phyloP scores from a whole-genome alignment of 306 rosid species.

The Acacia crassicarpa region DNA sequence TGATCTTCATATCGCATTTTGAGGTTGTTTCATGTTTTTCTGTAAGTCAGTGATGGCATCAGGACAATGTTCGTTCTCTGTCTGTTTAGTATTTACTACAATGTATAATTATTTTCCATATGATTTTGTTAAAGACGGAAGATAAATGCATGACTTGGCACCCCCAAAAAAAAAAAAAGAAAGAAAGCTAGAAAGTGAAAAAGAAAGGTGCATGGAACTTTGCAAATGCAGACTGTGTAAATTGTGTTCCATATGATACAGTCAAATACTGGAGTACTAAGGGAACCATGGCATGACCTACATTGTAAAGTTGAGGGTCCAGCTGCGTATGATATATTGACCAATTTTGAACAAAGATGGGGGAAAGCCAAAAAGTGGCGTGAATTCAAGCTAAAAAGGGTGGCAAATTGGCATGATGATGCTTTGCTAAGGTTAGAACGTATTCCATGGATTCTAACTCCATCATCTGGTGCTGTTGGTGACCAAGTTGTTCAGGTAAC shows the following conservation, averaged over 20 bases:
- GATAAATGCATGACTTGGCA: slow-evolving; percentile 6
- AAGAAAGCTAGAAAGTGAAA: neutral
- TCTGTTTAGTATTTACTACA: neutral
- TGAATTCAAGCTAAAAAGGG: slow-evolving; percentile 59
- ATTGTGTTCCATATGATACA: slow-evolving; percentile 34
- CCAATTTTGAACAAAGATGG: slow-evolving; percentile 78
- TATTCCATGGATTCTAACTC: slow-evolving; percentile 63
- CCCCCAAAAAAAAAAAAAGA: no score
- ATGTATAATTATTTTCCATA: neutral
- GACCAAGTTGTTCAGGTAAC: slow-evolving; percentile 44
- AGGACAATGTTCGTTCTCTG: neutral
- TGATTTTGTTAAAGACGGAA: neutral
- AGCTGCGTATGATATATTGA: slow-evolving; percentile 76
- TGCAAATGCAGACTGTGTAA: slow-evolving; percentile 7
- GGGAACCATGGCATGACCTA: slow-evolving; percentile 66
- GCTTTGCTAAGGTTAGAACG: slow-evolving; percentile 66
- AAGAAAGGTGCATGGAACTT: slow-evolving; percentile 2
- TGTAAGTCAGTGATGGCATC: neutral
- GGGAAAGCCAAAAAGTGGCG: slow-evolving; percentile 67
- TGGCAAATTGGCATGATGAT: slow-evolving; percentile 62
- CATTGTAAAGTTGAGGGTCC: slow-evolving; percentile 80
- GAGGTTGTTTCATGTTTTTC: neutral
- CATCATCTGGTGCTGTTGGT: slow-evolving; percentile 39
- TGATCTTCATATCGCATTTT: neutral
- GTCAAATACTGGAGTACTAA: slow-evolving; percentile 48